Evolutionary conservation across 768 basidiomycete genomes (phyloP).

Genomic region (Psilocybe cubensis): DNA sequence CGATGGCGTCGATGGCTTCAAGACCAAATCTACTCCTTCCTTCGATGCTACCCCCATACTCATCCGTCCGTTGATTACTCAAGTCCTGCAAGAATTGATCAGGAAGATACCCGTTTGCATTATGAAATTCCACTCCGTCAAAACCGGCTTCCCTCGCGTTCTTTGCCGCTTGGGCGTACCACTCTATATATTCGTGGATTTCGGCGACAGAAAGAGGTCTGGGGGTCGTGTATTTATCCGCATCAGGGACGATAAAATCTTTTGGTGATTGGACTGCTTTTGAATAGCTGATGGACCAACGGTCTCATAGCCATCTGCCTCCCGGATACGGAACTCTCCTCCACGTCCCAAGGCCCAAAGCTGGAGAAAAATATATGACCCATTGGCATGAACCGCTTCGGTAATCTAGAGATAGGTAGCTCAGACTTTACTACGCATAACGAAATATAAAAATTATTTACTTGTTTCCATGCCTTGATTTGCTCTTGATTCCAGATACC

Average conservation of each 20-base stretch:
- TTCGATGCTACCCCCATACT: slow-evolving; percentile 71
- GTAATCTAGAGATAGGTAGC: slow-evolving; percentile 43
- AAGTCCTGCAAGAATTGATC: slow-evolving; percentile 67
- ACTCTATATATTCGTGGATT: slow-evolving; percentile 51
- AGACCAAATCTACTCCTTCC: slow-evolving; percentile 60
- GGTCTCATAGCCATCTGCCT: slow-evolving; percentile 36
- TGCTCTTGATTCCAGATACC: slow-evolving; percentile 70
- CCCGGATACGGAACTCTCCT: slow-evolving; percentile 34
- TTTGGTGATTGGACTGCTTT: neutral
- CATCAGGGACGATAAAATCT: slow-evolving; percentile 10
- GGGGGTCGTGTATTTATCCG: slow-evolving; percentile 28
- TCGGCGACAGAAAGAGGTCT: slow-evolving; percentile 48
- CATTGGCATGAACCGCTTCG: slow-evolving; percentile 40
- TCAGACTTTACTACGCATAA: neutral
- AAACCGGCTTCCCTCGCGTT: slow-evolving; percentile 71
- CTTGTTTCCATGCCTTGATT: slow-evolving; percentile 58
- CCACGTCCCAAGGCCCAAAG: slow-evolving; percentile 60
- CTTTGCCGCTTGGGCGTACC: slow-evolving; percentile 57
- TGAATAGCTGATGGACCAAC: slow-evolving; percentile 37
- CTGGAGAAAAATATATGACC: slow-evolving; percentile 55
- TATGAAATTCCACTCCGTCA: slow-evolving; percentile 61
- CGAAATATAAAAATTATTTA: slow-evolving; percentile 22
- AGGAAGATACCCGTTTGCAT: slow-evolving; percentile 49
- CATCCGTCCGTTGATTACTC: slow-evolving; percentile 61
- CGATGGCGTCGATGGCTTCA: slow-evolving; percentile 57